These are phyloP conservation scores for Echinosophora koreensis DNA, from an alignment of 306 rosid species.

Conservation along the genomic window DNA sequence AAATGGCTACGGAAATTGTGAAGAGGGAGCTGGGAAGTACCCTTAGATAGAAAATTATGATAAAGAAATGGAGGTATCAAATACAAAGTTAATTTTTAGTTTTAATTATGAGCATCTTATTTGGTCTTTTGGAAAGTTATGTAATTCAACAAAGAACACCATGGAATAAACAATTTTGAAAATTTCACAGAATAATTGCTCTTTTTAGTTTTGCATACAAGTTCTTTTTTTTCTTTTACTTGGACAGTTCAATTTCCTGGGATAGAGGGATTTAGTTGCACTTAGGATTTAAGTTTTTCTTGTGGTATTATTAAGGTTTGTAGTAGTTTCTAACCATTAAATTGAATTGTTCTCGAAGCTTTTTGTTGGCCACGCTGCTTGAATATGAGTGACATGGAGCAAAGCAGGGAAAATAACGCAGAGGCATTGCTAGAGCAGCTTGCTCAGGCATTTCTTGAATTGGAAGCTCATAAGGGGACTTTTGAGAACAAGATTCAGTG, in stretches of 20 bases:
- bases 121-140: neutral
- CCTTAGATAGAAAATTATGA: conserved; percentile 11
- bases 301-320: conserved; percentile 6
- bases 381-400: conserved; percentile 62
- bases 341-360: conserved; percentile 47
- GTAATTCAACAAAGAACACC: neutral
- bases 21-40: conserved; percentile 8
- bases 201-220: neutral
- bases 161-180: neutral
- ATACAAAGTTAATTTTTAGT: neutral
- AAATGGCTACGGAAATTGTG: conserved; percentile 1
- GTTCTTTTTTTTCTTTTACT: neutral
- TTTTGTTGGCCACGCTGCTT: conserved; percentile 41
- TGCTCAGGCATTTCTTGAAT: conserved; percentile 60
- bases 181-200: neutral
- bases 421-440: conserved; percentile 66
- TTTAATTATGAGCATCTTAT: neutral
- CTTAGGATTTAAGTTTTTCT: conserved; percentile 17
- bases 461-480: conserved; percentile 60
- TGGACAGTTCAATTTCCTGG: conserved; percentile 1
- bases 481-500: conserved; percentile 66
- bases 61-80: conserved; percentile 9
- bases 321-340: conserved; percentile 15
- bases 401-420: conserved; percentile 44
- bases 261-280: conserved; percentile 19